Evolutionary conservation across 2,329 filamentous ascomycete genomes (phyloP), one percentile per base, ranked within the genome.

Genomic region (Elsinoe arachidis): DNA sequence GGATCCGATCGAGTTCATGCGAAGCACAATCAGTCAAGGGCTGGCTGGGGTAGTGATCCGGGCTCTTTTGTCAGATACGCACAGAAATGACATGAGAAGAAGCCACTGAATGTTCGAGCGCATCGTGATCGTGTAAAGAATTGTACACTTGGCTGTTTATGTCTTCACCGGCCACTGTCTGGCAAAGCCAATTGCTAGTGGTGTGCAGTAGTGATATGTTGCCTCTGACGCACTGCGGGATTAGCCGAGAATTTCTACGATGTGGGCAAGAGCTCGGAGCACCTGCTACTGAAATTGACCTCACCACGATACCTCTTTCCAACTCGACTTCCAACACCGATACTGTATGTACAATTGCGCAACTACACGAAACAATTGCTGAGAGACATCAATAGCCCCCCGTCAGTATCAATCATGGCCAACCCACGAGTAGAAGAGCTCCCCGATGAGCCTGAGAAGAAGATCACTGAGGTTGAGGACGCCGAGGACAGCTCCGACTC

Each of bases 401-500:
- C 30, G 5, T 14, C 21, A 15, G 12, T 39, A 64, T 65, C 70
- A 73, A 88, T 77, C 76, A 99, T 99, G 93, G 87, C 93, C 74
- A 95, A 96, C 82, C 89, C 92, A 75, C 88, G 92, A 78, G 86
- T 97, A 77, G 92, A 99, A 82, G 93, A 99, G 80, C 84, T 99
- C 70, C 87, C 89, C 68, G 93, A 97, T 73, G 90, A 82, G 79
- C 82, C 85, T 72, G 85, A 88, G 70, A 77, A 78, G 80, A 91
- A 93, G 83, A 81, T 83, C 71, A 84, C 82, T 69, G 81, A 87
- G 70, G 84, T 89, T 70, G 86, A 89, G 74, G 83, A 86, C 68
- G 85, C 85, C 63, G 80, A 80, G 63, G 84, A 85, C 59, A 84
- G 82, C 78, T 84, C 84, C 69, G 86, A 89, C 66, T 88, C 86